A percentile compares a stretch with the other conserved stretches of the same genome.
Conservation (phyloP, 441 rosid genomes). For the Oxalis stricta region DNA sequence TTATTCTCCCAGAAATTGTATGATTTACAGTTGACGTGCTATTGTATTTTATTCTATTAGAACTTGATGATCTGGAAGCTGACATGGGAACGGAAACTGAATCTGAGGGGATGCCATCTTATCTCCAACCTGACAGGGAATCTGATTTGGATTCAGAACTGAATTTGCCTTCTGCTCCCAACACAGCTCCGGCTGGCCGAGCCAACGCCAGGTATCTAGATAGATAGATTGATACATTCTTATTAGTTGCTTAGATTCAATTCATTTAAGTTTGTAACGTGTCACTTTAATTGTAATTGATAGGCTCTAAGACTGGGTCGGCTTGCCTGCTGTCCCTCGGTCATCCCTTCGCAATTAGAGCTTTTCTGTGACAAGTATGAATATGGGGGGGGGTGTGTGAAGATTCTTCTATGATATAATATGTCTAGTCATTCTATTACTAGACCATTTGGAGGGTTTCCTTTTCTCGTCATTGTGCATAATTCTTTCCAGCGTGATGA, state of each 20-base stretch:
- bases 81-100: conserved; percentile 88
- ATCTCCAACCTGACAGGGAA: conserved; percentile 79
- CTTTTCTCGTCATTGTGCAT: no score
- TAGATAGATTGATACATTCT: no score
- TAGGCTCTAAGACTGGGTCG: conserved; percentile 84
- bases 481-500: no score
- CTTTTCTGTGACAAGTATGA: neutral
- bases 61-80: conserved; percentile 91
- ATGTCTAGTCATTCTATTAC: no score
- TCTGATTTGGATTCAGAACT: conserved; percentile 54
- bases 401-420: no score
- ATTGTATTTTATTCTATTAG: conserved; percentile 22
- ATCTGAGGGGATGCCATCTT: conserved; percentile 74
- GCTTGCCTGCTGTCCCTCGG: conserved; percentile 78
- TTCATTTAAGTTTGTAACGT: neutral
- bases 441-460: no score
- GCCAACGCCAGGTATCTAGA: conserved; percentile 12
- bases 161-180: conserved; percentile 76
- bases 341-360: conserved; percentile 64
- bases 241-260: neutral
- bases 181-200: conserved; percentile 40
- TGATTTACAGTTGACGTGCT: no score
- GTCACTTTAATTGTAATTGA: conserved; percentile 8
- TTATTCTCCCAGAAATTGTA: conserved; percentile 61
- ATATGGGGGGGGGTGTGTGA: conserved; percentile 10